Conservation (phyloP, 2,329 filamentous ascomycete genomes). For the Fusarium coicis region DNA sequence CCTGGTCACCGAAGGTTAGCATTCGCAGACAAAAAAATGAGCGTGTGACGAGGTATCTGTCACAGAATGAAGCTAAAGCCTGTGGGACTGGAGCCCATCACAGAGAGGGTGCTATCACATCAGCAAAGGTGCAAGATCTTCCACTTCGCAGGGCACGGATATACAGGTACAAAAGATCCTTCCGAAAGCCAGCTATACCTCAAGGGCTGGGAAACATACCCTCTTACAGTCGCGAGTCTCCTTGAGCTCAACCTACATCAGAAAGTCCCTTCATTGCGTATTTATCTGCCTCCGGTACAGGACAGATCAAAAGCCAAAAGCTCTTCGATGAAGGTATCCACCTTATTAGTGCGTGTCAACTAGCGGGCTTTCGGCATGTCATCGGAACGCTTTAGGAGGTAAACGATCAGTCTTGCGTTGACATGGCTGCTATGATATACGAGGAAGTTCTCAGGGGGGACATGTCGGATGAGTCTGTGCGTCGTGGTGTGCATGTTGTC, state of each 20-base stretch:
- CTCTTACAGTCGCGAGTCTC: neutral
- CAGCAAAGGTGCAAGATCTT: neutral
- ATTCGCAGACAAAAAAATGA: neutral
- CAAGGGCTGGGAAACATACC: neutral
- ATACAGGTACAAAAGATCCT: neutral
- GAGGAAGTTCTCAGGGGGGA: neutral
- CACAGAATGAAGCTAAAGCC: accelerated
- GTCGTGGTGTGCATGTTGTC: neutral
- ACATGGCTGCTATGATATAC: neutral
- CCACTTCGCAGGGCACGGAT: neutral
- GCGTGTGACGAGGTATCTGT: neutral
- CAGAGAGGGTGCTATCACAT: neutral
- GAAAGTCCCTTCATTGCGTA: no score
- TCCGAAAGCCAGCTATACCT: neutral
- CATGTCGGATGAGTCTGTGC: neutral
- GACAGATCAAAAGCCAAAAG: neutral
- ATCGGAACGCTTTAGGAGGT: neutral
- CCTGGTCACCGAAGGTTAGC: neutral
- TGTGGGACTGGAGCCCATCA: accelerated
- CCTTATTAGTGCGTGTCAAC: neutral
- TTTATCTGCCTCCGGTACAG: neutral
- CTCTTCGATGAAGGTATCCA: neutral
- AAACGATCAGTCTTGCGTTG: neutral
- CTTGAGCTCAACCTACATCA: no score
- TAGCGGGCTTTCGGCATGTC: neutral